Base-by-base conservation (phyloP, 495 filamentous ascomycete genomes). In the Aspergillus hancockii region DNA sequence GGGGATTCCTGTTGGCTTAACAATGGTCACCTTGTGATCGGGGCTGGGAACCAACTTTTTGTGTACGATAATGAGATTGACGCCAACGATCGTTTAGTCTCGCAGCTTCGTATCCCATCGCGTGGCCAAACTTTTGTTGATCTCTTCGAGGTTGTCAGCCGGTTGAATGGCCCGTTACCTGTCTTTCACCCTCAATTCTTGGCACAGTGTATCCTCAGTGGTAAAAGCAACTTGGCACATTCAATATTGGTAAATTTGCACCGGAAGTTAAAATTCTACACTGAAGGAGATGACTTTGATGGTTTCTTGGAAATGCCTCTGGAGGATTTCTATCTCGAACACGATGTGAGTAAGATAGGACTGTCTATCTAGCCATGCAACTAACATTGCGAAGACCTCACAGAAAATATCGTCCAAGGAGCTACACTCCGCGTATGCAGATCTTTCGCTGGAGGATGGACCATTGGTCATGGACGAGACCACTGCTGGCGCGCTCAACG, bases 131-230 rank as follows among this genome's bases (percentile, higher is more conserved):
- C 67, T 22, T 68, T 70, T 2, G 67, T 84, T 4, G 87, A 93
- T 66, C 71, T 97, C 14, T 96, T 95, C 63, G 86, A 91, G 8
- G 82, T 93, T 13, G 88, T 96, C 25, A 87, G 88, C 55, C 78
- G 88, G 49, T 73, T 98, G 40, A 97, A 97, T 67, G 91, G 91
- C 0, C 90, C 92, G 16, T 76, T 97, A 31, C 93, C 95, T 6
- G 83, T 95, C 8, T 99, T 93, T 66, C 94, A 99, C 63, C 95
- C 95, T 8, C 91, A 96, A 65, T 91, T 96, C 61, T 71, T 99
- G 8, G 87, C 88, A 57, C 92, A 97, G 69, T 92, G 90, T 62
- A 93, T 97, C 25, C 79, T 96, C 8, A 80, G 87, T 19, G 93
- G 92, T 3, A 95, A 95, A 69, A 83, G 82, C 31, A 70, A 67